Evolutionary conservation across 768 basidiomycete species (phyloP), one percentile per base, ranked within the genome.

Genomic region (Suillus sp.): DNA sequence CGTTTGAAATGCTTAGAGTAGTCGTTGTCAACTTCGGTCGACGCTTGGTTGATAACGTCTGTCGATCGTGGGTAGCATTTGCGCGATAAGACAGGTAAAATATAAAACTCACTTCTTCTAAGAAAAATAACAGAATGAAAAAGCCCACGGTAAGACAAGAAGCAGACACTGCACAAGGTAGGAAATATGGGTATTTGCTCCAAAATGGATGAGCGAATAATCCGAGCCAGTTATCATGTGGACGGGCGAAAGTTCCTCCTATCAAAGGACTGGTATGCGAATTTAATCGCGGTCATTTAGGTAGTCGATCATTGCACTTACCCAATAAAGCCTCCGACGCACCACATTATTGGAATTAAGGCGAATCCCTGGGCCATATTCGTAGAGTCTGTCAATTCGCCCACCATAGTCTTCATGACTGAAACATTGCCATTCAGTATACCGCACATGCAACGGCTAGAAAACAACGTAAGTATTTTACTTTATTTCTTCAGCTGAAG

Each of bases 321-420:
- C 78, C 77, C 78, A 57, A 77, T 62, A 20, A 79, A 78, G 16
- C 72, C 55, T 27, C 77, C 77, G 6, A 69, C n/a, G 58, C 58
- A 67, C 63, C 77, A 78, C 2, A 73, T 30, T 1, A 71, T 22
- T 7, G 72, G 78, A 9, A 78, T 18, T 18, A 73, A 38, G 14
- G 74, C 63, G 62, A 78, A 77, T 6, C 68, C 80, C 18, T 73
- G 73, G 5, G 80, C 76, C 70, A 74, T 74, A 57, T 72, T 77
- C 50, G 66, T 72, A 18, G 62, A 63, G 45, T 78, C 37, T 81
- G 85, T 87, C 40, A 90, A 73, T 64, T 90, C 88, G 0, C 82
- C 88, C 74, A 91, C 81, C 62, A 85, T 83, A 63, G 85, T 88
- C 70, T 91, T 92, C 81, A 90, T 86, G 37, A 90, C 88, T 5